phyloP scores from a whole-genome alignment of 2,329 filamentous ascomycete genomes.

The Cercospora sojina region DNA sequence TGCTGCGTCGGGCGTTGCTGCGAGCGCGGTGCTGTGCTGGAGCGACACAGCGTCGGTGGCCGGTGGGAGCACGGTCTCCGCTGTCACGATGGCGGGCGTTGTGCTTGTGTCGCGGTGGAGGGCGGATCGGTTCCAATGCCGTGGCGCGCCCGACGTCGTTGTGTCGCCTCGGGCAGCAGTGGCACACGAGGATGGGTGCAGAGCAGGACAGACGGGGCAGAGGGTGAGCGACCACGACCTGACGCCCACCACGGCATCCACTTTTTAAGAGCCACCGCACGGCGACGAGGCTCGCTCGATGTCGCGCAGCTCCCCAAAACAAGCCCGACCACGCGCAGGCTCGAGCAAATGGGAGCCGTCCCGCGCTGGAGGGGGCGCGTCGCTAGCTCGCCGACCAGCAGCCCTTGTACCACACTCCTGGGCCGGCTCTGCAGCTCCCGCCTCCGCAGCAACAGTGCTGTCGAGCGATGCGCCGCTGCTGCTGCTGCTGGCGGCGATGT shows the following conservation, averaged over 20 bases:
- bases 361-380: conserved; percentile 5
- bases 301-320: conserved; percentile 12
- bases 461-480: not conserved
- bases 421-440: conserved; percentile 5
- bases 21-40: not conserved
- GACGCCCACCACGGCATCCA: conserved; percentile 1
- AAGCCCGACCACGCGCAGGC: conserved; percentile 14
- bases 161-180: conserved; percentile 11
- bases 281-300: conserved; percentile 2
- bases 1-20: not conserved
- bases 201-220: not conserved
- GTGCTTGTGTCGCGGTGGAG: conserved; percentile 6
- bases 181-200: not conserved
- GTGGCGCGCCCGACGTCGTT: not conserved
- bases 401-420: conserved; percentile 8
- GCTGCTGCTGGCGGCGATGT: not conserved
- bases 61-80: not conserved
- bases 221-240: not conserved
- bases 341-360: conserved; percentile 18
- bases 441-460: conserved; percentile 2
- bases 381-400: not conserved
- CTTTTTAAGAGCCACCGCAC: conserved; percentile 4
- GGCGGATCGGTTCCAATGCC: not conserved
- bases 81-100: conserved; percentile 6
- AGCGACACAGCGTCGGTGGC: not conserved